A percentile compares a stretch with the other conserved stretches of the same genome.
Evolutionary conservation across 2,329 filamentous ascomycete genomes (phyloP).

Genomic region (Didymella exigua): DNA sequence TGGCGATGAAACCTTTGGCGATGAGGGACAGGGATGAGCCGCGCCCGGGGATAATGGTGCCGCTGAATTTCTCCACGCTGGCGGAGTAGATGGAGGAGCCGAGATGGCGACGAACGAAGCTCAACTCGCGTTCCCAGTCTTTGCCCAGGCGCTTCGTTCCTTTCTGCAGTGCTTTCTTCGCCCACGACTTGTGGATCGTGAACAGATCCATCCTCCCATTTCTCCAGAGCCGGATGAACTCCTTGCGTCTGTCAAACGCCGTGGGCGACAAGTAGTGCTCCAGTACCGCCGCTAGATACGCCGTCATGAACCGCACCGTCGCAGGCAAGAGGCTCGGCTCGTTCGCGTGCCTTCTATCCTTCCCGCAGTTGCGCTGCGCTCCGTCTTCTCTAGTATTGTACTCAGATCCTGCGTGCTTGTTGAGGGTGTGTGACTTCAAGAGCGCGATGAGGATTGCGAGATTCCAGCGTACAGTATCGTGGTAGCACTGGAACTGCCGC

Average conservation of each 20-base stretch:
- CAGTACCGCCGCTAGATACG: slow-evolving; percentile 28
- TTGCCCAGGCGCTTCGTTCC: slow-evolving; percentile 15
- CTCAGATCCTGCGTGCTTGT: no score
- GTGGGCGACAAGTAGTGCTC: slow-evolving; percentile 28
- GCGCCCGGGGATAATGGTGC: slow-evolving; percentile 21
- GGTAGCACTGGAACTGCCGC: slow-evolving; percentile 33
- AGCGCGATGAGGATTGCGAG: slow-evolving; percentile 26
- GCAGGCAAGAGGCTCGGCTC: slow-evolving; percentile 1
- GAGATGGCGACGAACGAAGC: background rate
- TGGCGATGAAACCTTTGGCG: no score
- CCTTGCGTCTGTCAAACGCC: slow-evolving; percentile 19
- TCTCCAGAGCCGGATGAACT: slow-evolving; percentile 26
- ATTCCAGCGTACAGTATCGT: slow-evolving; percentile 33
- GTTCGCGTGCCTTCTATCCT: background rate
- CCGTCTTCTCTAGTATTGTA: no score
- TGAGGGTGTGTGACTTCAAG: slow-evolving; percentile 6
- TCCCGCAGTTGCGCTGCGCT: background rate
- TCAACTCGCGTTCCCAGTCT: slow-evolving; percentile 21
- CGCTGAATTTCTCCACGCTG: slow-evolving; percentile 16
- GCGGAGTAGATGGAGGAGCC: no score
- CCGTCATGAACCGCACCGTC: slow-evolving; percentile 20
- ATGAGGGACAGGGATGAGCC: no score
- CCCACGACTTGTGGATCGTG: background rate
- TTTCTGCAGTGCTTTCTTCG: slow-evolving; percentile 26
- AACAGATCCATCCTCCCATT: slow-evolving; percentile 19